A percentile compares a stretch with the other conserved stretches of the same genome.
Conservation (phyloP, 2,329 filamentous ascomycete genomes). For the Colletotrichum plurivorum region DNA sequence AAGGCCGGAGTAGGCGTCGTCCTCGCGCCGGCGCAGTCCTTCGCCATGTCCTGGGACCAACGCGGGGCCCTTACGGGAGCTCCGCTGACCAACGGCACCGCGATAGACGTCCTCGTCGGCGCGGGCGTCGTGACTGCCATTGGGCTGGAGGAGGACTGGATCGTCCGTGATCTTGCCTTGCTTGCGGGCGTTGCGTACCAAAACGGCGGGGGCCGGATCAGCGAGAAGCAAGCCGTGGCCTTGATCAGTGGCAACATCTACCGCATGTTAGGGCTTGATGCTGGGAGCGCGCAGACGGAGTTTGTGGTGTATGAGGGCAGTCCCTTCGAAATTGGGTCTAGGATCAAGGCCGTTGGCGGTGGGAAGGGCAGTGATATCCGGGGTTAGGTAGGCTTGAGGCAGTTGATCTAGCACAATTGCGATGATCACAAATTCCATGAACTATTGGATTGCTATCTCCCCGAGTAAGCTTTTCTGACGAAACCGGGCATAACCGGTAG, state of each 20-base stretch:
- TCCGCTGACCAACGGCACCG: conserved; percentile 76
- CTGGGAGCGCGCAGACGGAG: conserved; percentile 52
- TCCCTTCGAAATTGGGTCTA: conserved; percentile 72
- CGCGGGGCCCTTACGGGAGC: conserved; percentile 74
- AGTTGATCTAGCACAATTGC: too few relatives aligned
- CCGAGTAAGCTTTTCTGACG: too few relatives aligned
- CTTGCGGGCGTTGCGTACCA: conserved; percentile 71
- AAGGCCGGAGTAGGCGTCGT: conserved; percentile 71
- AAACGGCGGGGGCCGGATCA: conserved; percentile 69
- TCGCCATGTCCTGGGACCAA: conserved; percentile 71
- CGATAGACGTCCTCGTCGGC: conserved; percentile 68
- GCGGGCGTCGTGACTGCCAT: conserved; percentile 72
- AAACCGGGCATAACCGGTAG: too few relatives aligned
- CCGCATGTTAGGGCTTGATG: conserved; percentile 65
- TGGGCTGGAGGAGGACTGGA: conserved; percentile 73
- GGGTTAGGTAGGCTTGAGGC: neutral
- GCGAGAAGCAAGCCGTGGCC: conserved; percentile 67
- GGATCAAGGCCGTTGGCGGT: conserved; percentile 66
- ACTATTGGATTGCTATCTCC: too few relatives aligned
- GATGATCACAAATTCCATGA: too few relatives aligned
- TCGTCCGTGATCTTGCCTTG: conserved; percentile 71
- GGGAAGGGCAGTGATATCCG: conserved; percentile 47
- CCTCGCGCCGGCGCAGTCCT: conserved; percentile 71
- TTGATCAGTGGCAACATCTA: conserved; percentile 71
- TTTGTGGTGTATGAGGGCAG: conserved; percentile 76